Conservation (phyloP, 495 filamentous ascomycete genomes). For the Penicillium tannophilum region DNA sequence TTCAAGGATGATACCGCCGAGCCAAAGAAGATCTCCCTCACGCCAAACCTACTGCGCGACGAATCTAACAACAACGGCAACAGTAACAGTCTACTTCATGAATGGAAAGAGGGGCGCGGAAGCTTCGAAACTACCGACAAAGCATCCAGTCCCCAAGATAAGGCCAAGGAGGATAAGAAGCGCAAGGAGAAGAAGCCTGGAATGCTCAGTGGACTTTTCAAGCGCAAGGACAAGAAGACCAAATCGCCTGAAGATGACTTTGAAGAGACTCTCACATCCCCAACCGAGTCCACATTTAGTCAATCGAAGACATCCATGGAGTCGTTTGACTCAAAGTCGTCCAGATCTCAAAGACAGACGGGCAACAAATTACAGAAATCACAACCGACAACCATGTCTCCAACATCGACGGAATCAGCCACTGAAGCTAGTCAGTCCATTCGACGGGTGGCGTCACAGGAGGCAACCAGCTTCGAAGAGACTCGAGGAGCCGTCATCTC, state of each 20-base stretch:
- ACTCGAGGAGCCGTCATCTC: constrained; percentile 21
- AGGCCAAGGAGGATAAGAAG: constrained; percentile 75
- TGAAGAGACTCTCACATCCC: constrained; percentile 63
- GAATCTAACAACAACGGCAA: constrained; percentile 52
- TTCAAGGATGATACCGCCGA: constrained; percentile 95
- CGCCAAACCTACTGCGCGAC: constrained; percentile 90
- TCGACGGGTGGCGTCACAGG: constrained; percentile 43
- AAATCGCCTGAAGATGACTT: constrained; percentile 68
- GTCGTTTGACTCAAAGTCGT: constrained; percentile 35
- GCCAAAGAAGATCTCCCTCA: constrained; percentile 96
- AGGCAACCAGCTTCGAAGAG: constrained; percentile 28
- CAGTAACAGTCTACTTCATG: constrained; percentile 55
- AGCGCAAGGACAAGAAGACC: constrained; percentile 86
- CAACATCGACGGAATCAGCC: constrained; percentile 35
- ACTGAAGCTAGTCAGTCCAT: constrained; percentile 34
- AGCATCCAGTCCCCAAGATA: constrained; percentile 51
- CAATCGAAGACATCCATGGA: constrained; percentile 56
- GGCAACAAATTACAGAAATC: constrained; percentile 29
- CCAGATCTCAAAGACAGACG: constrained; percentile 75
- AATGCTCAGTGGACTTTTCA: constrained; percentile 93
- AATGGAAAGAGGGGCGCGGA: constrained; percentile 63
- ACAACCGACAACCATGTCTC: constrained; percentile 45
- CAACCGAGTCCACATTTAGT: constrained; percentile 51
- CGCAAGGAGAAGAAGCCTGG: constrained; percentile 90
- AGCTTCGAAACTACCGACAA: constrained; percentile 59